Base-by-base conservation (phyloP, 73 alveolate species). In the Paramecium octaurelia region DNA sequence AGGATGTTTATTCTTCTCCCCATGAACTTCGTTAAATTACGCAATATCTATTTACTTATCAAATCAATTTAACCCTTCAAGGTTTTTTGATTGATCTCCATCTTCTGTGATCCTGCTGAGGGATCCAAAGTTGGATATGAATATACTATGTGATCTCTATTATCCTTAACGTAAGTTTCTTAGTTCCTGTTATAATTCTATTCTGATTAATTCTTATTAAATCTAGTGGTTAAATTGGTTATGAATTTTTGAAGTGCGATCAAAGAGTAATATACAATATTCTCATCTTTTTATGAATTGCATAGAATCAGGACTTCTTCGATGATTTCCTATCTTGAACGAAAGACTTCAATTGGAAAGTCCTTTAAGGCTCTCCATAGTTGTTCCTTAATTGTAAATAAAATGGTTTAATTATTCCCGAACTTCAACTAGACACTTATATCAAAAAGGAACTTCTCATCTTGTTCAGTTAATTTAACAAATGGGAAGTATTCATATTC, bases 51-150 rank as follows among this genome's bases (percentile, higher is more conserved):
- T 24, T 64, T 64, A 8, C 42, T 64, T 2, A 64, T 64, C 16
- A 34, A 12, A 64, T 64, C 84, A 14, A 64, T 34, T 31, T 31
- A 34, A 27, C 50, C 42, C 31, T 64, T 64, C 23, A 64, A 34
- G 3, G 84, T 64, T 27, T 64, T 64, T 27, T 64, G n/a, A 20
- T 64, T 64, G 6, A 64, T 27, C 12, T 64, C 84, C 42, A 34
- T 27, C 16, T 34, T 27, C 23, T 31, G 12, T 24, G 9, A 34
- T 2, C 21, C 42, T 64, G 46, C 59, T 34, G 20, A 36, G 6
- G 87, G 87, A n/a, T 73, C 46, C 10, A 73, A 38, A 35, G 87
- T 29, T 11, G 87, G 87, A 73, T 73, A 73, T 4, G 87, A 34
- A 38, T 73, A 40, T 8, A 73, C 46, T 3, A 73, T 73, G 40